Evolutionary conservation across 169 alveolate species (phyloP), one percentile per base, ranked within the genome.

Genomic region (Cystoisospora suis): DNA sequence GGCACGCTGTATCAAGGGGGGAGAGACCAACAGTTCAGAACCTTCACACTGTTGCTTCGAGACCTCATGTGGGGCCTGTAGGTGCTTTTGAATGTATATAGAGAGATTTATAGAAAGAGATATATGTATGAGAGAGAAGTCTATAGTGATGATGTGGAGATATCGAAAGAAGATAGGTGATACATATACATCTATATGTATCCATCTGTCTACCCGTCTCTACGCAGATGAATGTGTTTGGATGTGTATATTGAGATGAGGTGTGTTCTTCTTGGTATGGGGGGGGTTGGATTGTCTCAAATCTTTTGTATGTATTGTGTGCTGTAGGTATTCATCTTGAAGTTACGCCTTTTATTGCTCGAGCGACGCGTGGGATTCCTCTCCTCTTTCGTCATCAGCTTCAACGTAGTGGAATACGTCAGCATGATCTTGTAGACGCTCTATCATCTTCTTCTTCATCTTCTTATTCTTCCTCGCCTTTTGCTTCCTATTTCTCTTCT

Each of bases 331-430:
- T 77, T 38, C 42, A 17, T 1, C 42, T 85, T 12, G 86, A 86
- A 49, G 47, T 80, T 1, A 86, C 91, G 4, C 91, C 91, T 38
- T 86, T 86, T 27, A 44, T 58, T 5, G 91, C 91, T 6, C 91
- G 77, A 0, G 86, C 49, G 56, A 38, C 32, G 46, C 70, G 91
- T 5, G 91, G 91, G 23, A 42, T 47, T 34, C 91, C 91, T 9
- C 56, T 86, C 23, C 56, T 86, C 56, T 15, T 49, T 34, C 70
- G 91, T 40, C 91, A 86, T 75, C 91, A 86, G 56, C 91, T 86
- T 44, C 91, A 86, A 23, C 72, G 61, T 70, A 36, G 83, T 38
- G 83, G 83, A 1, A 15, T 40, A 29, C 83, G 83, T 27, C 83
- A 72, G 53, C 53, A 34, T 56, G 83, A 38, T 38, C 56, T 72